Evolutionary conservation across 2,329 filamentous ascomycete species (phyloP).

Genomic region (Bipolaris victoriae): DNA sequence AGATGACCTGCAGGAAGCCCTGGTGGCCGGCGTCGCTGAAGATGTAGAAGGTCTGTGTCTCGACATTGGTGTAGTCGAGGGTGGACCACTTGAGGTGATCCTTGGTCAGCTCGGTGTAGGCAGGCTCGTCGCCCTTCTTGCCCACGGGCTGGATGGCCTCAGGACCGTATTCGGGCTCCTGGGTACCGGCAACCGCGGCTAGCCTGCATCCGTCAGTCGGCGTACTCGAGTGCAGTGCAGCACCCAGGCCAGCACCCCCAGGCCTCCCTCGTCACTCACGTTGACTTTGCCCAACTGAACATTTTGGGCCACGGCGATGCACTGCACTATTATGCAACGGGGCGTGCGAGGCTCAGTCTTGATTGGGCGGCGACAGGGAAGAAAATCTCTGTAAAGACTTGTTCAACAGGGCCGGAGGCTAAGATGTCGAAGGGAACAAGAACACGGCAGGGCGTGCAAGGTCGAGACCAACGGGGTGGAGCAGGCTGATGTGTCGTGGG

Average conservation of each 20-base stretch:
- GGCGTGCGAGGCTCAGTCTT: slow-evolving; percentile 31
- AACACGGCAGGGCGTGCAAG: slow-evolving; percentile 24
- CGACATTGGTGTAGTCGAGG: slow-evolving; percentile 84
- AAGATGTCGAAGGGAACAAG: slow-evolving; percentile 35
- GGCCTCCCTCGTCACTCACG: slow-evolving; percentile 62
- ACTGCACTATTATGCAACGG: slow-evolving; percentile 35
- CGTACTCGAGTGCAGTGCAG: slow-evolving; percentile 22
- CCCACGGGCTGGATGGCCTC: slow-evolving; percentile 85
- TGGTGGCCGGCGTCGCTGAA: slow-evolving; percentile 77
- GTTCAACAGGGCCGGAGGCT: slow-evolving; percentile 26
- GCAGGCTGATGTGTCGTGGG: neutral
- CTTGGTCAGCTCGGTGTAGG: slow-evolving; percentile 79
- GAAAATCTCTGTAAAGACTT: slow-evolving; percentile 39
- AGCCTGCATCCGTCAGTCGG: slow-evolving; percentile 52
- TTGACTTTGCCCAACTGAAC: slow-evolving; percentile 95
- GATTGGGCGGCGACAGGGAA: slow-evolving; percentile 32
- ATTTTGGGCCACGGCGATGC: slow-evolving; percentile 55
- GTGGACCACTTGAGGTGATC: slow-evolving; percentile 83
- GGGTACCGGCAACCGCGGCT: slow-evolving; percentile 86
- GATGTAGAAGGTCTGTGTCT: slow-evolving; percentile 95
- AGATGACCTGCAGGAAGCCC: slow-evolving; percentile 88
- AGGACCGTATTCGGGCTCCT: slow-evolving; percentile 94
- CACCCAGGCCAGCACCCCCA: slow-evolving; percentile 12
- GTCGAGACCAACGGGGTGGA: slow-evolving; percentile 1
- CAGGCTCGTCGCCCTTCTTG: slow-evolving; percentile 75